Percentiles rank a stretch among this genome's conserved stretches.
phyloP scores from a whole-genome alignment of 345 rosid species.

The Murraya koenigii region DNA sequence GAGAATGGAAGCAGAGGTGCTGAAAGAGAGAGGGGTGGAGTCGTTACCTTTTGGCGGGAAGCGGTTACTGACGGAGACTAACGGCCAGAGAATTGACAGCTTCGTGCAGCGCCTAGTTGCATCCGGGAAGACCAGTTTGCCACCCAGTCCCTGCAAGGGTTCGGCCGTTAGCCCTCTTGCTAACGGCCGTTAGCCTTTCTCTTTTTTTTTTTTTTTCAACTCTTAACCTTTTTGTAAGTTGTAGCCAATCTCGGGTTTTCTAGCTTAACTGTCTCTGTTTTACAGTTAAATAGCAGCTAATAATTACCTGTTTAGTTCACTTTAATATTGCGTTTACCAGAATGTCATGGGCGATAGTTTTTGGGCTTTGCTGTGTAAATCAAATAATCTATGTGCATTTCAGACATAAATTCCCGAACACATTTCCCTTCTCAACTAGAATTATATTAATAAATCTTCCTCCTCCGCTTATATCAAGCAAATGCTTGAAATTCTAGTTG shows the following conservation, averaged over 20 bases:
- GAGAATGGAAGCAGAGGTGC: slow-evolving; percentile 45
- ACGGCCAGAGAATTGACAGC: slow-evolving; percentile 71
- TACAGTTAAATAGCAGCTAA: slow-evolving; percentile 8
- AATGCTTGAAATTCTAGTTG: background rate
- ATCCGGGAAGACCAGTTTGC: slow-evolving; percentile 68
- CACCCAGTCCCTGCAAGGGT: slow-evolving; percentile 86
- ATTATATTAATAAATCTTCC: no score
- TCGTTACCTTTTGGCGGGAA: slow-evolving; percentile 90
- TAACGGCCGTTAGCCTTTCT: slow-evolving; percentile 53
- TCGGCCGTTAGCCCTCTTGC: slow-evolving; percentile 60
- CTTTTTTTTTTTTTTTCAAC: background rate
- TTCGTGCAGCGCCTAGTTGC: slow-evolving; percentile 84
- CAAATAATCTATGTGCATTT: background rate
- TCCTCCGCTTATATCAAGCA: background rate
- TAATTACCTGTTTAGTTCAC: slow-evolving; percentile 1
- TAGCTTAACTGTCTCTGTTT: slow-evolving; percentile 10
- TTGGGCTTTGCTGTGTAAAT: background rate
- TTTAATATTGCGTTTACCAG: background rate
- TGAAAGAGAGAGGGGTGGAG: slow-evolving; percentile 80
- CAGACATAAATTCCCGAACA: background rate
- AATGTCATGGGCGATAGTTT: background rate
- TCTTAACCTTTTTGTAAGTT: background rate
- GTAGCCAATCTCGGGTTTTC: slow-evolving; percentile 15
- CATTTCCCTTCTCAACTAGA: no score
- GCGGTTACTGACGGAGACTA: slow-evolving; percentile 78